Percentiles rank a stretch among this genome's conserved stretches.
Evolutionary conservation across 495 filamentous ascomycete genomes (phyloP).

Genomic region (Immersiella caudata): DNA sequence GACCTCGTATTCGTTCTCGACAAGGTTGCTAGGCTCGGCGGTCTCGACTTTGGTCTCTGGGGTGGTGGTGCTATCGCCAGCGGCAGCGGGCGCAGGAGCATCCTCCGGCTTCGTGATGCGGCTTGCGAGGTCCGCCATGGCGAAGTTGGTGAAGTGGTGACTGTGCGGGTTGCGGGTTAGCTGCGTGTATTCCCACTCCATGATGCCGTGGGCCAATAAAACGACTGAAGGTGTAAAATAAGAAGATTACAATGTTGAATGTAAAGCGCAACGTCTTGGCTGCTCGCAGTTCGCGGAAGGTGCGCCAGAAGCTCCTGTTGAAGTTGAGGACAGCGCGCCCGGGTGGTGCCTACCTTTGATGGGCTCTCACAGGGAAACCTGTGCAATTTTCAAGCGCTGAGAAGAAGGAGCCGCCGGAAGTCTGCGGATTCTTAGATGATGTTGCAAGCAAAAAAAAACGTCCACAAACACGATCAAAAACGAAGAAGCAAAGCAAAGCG

Average conservation of each 20-base stretch:
- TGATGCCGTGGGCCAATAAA: not conserved
- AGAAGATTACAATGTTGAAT: not conserved
- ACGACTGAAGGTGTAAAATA: not conserved
- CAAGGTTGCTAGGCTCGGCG: constrained; percentile 55
- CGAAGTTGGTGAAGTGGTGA: constrained; percentile 20
- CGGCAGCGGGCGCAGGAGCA: constrained; percentile 14
- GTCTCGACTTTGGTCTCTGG: constrained; percentile 56
- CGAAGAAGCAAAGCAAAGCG: constrained; percentile 4
- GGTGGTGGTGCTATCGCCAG: constrained; percentile 28
- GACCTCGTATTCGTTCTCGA: constrained; percentile 76
- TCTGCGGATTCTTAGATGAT: not conserved
- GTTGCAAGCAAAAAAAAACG: not conserved
- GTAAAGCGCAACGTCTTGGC: not conserved
- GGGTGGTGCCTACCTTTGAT: not conserved
- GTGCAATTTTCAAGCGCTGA: not conserved
- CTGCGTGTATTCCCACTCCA: not conserved
- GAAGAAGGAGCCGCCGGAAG: not conserved
- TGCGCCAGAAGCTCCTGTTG: not conserved
- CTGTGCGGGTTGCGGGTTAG: not conserved
- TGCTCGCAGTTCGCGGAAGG: not conserved
- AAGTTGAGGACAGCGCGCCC: not conserved
- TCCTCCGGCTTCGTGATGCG: constrained; percentile 57
- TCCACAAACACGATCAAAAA: constrained; percentile 6
- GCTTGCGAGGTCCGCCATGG: constrained; percentile 61
- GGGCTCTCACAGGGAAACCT: not conserved